phyloP scores from a whole-genome alignment of 148 eudicot genomes.

The Arctostaphylos glauca region DNA sequence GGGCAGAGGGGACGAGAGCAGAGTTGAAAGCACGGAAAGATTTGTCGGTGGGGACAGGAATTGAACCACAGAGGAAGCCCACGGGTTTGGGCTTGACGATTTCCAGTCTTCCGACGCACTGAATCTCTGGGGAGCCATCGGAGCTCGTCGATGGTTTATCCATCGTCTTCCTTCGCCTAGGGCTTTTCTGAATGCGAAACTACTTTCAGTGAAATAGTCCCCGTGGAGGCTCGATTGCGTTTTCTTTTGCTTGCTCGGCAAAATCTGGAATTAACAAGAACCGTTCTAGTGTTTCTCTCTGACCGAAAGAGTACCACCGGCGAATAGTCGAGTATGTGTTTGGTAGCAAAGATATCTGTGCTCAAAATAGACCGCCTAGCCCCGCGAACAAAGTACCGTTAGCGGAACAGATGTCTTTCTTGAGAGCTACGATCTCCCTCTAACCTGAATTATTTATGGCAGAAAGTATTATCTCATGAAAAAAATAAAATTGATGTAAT shows the following conservation, averaged over 20 bases:
- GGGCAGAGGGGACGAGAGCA: constrained; percentile 67
- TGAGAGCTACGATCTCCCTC: too few relatives aligned
- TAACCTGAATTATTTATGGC: too few relatives aligned
- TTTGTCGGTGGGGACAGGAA: constrained; percentile 79
- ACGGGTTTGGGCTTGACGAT: constrained; percentile 72
- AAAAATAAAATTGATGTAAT: too few relatives aligned
- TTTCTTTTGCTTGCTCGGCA: constrained; percentile 3
- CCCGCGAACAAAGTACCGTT: too few relatives aligned
- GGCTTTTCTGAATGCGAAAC: background rate
- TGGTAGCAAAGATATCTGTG: too few relatives aligned
- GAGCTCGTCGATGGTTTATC: constrained; percentile 33
- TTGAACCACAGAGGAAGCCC: constrained; percentile 84
- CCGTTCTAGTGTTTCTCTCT: too few relatives aligned
- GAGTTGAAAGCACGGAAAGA: constrained; percentile 55
- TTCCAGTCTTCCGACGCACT: constrained; percentile 74
- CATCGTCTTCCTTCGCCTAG: constrained; percentile 22
- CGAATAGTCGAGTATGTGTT: too few relatives aligned
- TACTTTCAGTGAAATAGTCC: background rate
- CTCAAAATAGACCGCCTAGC: too few relatives aligned
- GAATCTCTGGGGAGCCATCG: constrained; percentile 41
- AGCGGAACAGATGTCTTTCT: too few relatives aligned
- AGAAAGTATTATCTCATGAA: too few relatives aligned
- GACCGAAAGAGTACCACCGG: too few relatives aligned
- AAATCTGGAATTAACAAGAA: background rate
- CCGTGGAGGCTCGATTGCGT: background rate